Base-by-base conservation (phyloP, 257 asterid species). In the Osmanthus fragrans region DNA sequence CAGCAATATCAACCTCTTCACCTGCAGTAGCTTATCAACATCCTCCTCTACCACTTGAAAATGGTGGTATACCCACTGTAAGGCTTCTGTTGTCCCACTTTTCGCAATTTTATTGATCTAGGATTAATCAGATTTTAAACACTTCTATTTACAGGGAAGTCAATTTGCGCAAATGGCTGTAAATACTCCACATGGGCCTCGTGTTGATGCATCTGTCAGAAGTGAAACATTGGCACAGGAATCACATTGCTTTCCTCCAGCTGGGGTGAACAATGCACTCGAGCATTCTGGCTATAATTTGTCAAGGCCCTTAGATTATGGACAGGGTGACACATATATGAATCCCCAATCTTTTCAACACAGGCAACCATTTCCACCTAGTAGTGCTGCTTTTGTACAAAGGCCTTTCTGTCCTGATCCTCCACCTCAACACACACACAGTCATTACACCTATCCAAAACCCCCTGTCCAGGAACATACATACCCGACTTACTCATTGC, bases 381-480 rank as follows among this genome's bases (percentile, higher is more conserved):
- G 89, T 51, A 83, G 77, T 80, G 81, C 84, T 36, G 82, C 91
- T 72, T 92, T 86, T 82, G 60, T 87, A 54, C 96, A 89, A 76
- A 84, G 92, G 81, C 93, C 96, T 73, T 73, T 87, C 83, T 94
- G 84, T 82, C 94, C 90, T 72, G 93, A 88, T 78, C 88, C 85
- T 77, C 88, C 12, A 18, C 64, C 64, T 64, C 84, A 74, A 23
- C 77, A 36, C 65, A 74, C 83, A 71, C 70, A 89, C n/a, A 72
- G 65, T 77, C 92, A 79, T 66, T 82, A 86, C 80, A 70, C 89
- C 42, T 83, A 86, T 77, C 85, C 80, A 49, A 86, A 79, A 39
- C 6, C 74, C 81, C 51, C 86, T 45, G 81, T 66, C 69, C 86
- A 77, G 75, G 87, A 80, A 75, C 82, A 80, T 71, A 85, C 76